Base-by-base conservation (phyloP, 2,329 filamentous ascomycete species). In the Parafenestella ontariensis region DNA sequence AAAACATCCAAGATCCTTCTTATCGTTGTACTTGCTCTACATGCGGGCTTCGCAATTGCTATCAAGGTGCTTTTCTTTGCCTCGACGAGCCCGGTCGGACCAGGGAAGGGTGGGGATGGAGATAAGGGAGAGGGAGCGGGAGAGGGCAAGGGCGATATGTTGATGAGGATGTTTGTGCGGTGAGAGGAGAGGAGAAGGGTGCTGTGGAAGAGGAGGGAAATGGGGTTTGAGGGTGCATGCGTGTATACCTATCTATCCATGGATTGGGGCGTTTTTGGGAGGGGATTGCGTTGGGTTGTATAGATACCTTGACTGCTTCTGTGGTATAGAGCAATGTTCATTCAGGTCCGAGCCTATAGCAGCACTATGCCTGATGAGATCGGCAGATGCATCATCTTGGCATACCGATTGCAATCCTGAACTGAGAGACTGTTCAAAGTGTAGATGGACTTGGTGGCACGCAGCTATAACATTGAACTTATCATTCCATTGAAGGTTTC, bases 21-120 rank as follows among this genome's bases (percentile, higher is more conserved):
- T 55, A 81, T 98, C 47, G 81, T 94, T 20, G 93, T 99, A 23
- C 84, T 98, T 26, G 83, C 85, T 26, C 81, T 98, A 59, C 95
- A 99, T 78, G 88, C 92, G 24, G 95, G 89, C n/a, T 82, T 99
- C 63, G 87, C 94, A 1, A 86, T 98, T 68, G 91, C 94, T 4
- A 98, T 99, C 78, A 98, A 98, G 83, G 89, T 97, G 54, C 79
- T 98, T 24, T 98, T 98, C 84, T 99, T 99, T 78, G 93, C 92
- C 65, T 84, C 79, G 56, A 83, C 69, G 10, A 76, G 73, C 42
- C 73, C 73, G 1, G 66, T 74, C 2, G 70, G 70, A 2, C 64
- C 70, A 20, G 65, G 67, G 6, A 69, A 69, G 49, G 63, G 57
- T 20, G 65, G 61, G 8, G 59, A 64, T 34, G 62, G 48, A 17